A percentile compares a stretch with the other conserved stretches of the same genome.
These are phyloP conservation scores for Ceratocystis smalleyi DNA, from an alignment of 2,329 filamentous ascomycete genomes.

Conservation along the genomic window DNA sequence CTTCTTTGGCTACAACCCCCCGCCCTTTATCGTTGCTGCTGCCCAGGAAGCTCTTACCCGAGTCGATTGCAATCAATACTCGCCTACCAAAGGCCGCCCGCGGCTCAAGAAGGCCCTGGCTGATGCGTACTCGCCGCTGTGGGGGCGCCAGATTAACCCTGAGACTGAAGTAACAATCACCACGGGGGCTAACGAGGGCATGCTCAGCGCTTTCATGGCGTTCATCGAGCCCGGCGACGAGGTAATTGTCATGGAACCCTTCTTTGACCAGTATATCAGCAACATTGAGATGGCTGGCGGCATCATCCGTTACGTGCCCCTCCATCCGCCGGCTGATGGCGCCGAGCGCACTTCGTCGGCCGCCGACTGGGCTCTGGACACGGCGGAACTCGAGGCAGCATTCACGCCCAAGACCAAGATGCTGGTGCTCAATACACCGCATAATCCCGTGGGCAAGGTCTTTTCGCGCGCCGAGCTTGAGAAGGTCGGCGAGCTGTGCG, in stretches of 20 bases:
- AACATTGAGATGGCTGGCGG: constrained; percentile 98
- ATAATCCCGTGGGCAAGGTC: constrained; percentile 95
- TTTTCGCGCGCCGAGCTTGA: constrained; percentile 72
- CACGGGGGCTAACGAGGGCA: constrained; percentile 77
- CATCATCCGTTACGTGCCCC: constrained; percentile 86
- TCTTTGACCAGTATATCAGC: constrained; percentile 98
- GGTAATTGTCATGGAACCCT: constrained; percentile 95
- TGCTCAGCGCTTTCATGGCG: constrained; percentile 95
- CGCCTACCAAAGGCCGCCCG: constrained; percentile 82
- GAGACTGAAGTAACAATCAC: constrained; percentile 92
- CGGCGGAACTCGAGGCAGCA: constrained; percentile 62
- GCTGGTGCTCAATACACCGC: constrained; percentile 75
- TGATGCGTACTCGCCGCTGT: constrained; percentile 79
- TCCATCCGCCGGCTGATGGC: constrained; percentile 74
- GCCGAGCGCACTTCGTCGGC: constrained; percentile 67
- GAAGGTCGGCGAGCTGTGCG: constrained; percentile 71
- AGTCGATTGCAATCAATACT: constrained; percentile 98
- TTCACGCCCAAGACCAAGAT: constrained; percentile 85
- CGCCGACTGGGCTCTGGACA: constrained; percentile 75
- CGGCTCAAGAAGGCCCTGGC: constrained; percentile 85
- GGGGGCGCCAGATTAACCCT: constrained; percentile 66
- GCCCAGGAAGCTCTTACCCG: constrained; percentile 77
- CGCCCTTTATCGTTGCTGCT: constrained; percentile 75
- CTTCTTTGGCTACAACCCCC: constrained; percentile 89
- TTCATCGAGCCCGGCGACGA: constrained; percentile 92